A percentile compares a stretch with the other conserved stretches of the same genome.
Conservation (phyloP, 2,329 filamentous ascomycete species). For the Xylariomycetidae sp. region DNA sequence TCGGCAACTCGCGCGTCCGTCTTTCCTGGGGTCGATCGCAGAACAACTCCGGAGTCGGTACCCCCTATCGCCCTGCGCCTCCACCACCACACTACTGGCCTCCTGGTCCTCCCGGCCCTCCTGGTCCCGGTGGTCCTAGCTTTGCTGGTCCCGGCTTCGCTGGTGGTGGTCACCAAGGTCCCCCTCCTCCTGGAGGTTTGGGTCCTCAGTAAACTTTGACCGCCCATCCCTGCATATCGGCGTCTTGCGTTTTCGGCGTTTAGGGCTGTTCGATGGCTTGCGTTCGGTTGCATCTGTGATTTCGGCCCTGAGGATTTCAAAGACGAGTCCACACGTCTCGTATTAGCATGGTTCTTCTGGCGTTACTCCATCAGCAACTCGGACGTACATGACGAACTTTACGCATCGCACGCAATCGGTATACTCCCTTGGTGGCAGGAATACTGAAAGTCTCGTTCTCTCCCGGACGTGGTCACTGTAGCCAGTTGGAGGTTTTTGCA, state of each 20-base stretch:
- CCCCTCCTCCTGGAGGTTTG: slow-evolving; percentile 25
- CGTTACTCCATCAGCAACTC: neutral
- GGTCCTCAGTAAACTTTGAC: slow-evolving; percentile 25
- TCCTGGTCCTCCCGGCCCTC: slow-evolving; percentile 23
- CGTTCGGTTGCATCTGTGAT: slow-evolving; percentile 18
- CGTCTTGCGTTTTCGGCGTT: slow-evolving; percentile 31
- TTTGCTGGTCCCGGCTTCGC: slow-evolving; percentile 22
- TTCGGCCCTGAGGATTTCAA: no score
- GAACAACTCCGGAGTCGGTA: slow-evolving; percentile 98
- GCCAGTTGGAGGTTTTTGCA: neutral
- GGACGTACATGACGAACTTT: neutral
- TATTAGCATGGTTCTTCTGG: neutral
- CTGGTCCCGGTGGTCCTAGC: slow-evolving; percentile 17
- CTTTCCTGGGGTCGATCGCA: slow-evolving; percentile 97
- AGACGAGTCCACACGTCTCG: no score
- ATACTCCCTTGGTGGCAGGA: neutral
- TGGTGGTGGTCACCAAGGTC: slow-evolving; percentile 22
- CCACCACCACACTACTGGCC: slow-evolving; percentile 30
- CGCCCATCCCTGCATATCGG: slow-evolving; percentile 20
- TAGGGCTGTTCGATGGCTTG: slow-evolving; percentile 25
- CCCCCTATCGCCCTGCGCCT: slow-evolving; percentile 92
- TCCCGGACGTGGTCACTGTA: neutral
- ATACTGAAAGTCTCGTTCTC: neutral
- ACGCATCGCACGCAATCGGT: neutral
- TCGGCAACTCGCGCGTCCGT: slow-evolving; percentile 96